phyloP scores from a whole-genome alignment of 257 asterid genomes.

The Striga asiatica region DNA sequence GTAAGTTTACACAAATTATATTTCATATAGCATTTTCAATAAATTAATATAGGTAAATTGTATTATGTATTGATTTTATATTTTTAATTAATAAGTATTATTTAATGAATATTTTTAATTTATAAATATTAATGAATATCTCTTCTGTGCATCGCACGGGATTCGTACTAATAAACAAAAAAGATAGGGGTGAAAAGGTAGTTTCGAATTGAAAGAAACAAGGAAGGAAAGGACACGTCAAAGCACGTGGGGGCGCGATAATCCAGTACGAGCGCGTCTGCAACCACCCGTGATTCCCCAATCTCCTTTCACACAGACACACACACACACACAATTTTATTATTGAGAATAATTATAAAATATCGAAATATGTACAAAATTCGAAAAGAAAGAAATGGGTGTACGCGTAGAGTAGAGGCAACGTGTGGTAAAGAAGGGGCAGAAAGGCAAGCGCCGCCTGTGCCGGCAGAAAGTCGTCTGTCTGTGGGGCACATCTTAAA shows the following conservation, averaged over 20 bases:
- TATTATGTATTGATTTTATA: too few species aligned
- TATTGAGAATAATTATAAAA: not conserved
- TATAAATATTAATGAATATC: too few species aligned
- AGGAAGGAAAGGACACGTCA: conserved; percentile 1
- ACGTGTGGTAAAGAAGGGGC: conserved; percentile 25
- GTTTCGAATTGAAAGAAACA: not conserved
- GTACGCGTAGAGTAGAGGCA: not conserved
- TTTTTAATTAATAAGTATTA: too few species aligned
- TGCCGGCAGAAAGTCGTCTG: conserved; percentile 21
- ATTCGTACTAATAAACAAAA: too few species aligned
- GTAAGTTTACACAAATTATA: too few species aligned
- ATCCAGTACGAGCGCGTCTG: conserved; percentile 10
- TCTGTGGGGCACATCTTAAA: conserved; percentile 18
- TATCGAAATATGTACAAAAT: not conserved
- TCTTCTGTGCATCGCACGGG: too few species aligned
- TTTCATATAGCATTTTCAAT: too few species aligned
- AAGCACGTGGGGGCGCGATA: conserved; percentile 24
- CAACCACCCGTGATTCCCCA: conserved; percentile 4
- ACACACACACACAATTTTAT: too few species aligned
- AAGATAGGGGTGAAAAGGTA: too few species aligned
- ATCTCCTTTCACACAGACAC: not conserved
- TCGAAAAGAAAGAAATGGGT: not conserved
- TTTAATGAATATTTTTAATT: too few species aligned
- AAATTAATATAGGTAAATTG: too few species aligned
- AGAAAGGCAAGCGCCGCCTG: conserved; percentile 31